Evolutionary conservation across 192 early-diverging fungal species (phyloP).

Genomic region (Anaeromyces robustus): DNA sequence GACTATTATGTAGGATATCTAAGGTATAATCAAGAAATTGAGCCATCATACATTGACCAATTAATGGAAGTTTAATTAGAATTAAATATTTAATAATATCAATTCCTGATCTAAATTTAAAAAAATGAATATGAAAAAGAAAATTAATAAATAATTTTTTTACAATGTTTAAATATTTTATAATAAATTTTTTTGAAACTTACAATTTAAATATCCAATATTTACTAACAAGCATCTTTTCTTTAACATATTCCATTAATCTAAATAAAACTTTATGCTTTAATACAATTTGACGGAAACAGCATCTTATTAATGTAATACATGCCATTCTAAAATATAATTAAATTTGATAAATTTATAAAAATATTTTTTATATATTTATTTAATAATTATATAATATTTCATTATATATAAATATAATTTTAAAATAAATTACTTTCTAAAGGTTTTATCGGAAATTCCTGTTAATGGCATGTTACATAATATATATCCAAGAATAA

Average conservation of each 20-base stretch:
- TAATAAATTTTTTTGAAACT: not conserved
- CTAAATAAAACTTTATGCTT: slow-evolving; percentile 24
- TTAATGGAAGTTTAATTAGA: slow-evolving; percentile 27
- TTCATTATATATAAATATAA: no score
- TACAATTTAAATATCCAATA: slow-evolving; percentile 37
- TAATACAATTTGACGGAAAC: slow-evolving; percentile 18
- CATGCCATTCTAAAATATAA: slow-evolving; percentile 18
- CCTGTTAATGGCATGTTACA: slow-evolving; percentile 35
- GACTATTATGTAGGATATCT: slow-evolving; percentile 30
- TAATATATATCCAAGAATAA: slow-evolving; percentile 28
- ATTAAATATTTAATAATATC: slow-evolving; percentile 27
- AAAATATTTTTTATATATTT: no score
- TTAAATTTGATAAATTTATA: no score
- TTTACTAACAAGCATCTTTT: slow-evolving; percentile 34
- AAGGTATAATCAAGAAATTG: slow-evolving; percentile 31
- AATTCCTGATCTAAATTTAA: slow-evolving; percentile 21
- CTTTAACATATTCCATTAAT: slow-evolving; percentile 27
- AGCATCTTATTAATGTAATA: slow-evolving; percentile 18
- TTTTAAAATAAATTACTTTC: slow-evolving; percentile 18
- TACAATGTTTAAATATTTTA: no score
- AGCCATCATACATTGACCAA: slow-evolving; percentile 21
- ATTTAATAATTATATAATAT: no score
- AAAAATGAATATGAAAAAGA: not conserved
- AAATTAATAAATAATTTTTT: not conserved
- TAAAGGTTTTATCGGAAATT: slow-evolving; percentile 27